Conservation (phyloP, 202 grass and related monocot species). For the Elaeis oleifera region DNA sequence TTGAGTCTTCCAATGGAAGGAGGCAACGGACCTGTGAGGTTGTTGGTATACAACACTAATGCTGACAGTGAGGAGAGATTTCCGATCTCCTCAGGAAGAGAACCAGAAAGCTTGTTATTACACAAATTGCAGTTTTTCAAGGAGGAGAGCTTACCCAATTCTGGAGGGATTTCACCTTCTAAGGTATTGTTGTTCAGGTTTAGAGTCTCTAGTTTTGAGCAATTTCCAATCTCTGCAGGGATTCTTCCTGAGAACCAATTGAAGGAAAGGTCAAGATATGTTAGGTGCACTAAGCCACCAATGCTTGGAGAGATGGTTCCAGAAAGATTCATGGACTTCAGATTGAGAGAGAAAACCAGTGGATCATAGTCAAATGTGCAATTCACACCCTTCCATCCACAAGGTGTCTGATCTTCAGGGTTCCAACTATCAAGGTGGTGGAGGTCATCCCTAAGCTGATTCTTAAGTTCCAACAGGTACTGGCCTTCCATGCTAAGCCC, state of each 20-base stretch:
- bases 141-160: conserved; percentile 51
- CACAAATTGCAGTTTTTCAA: conserved; percentile 61
- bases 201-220: conserved; percentile 44
- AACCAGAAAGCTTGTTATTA: conserved; percentile 74
- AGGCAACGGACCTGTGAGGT: conserved; percentile 69
- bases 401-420: conserved; percentile 37
- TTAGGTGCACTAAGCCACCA: conserved; percentile 46
- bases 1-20: conserved; percentile 60
- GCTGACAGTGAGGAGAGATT: conserved; percentile 61
- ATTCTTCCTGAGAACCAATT: conserved; percentile 64
- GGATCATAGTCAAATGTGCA: conserved; percentile 38
- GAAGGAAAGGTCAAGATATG: conserved; percentile 61
- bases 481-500: conserved; percentile 58
- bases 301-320: conserved; percentile 56
- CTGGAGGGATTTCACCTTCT: conserved; percentile 39
- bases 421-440: conserved; percentile 64
- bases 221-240: conserved; percentile 56
- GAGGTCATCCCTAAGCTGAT: conserved; percentile 44
- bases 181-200: conserved; percentile 73
- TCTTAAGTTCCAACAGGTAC: conserved; percentile 65
- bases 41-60: conserved; percentile 83
- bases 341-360: conserved; percentile 45
- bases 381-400: conserved; percentile 69
- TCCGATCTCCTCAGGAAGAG: conserved; percentile 71
- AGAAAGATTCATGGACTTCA: conserved; percentile 67